phyloP scores from a whole-genome alignment of 2,329 filamentous ascomycete genomes.

The Fusarium verrucosum region DNA sequence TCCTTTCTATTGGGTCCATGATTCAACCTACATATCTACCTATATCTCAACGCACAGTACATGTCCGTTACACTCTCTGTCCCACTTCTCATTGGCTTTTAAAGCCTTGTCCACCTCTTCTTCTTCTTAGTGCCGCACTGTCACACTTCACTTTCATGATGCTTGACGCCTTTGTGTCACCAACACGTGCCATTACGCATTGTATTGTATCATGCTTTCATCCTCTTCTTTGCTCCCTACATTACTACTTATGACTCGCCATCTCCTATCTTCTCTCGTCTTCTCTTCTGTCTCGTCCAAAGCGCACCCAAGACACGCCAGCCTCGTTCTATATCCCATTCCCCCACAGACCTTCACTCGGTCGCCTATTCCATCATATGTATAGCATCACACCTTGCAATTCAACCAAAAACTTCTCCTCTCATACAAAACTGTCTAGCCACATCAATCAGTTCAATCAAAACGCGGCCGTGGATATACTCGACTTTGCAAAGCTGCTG shows the following conservation, averaged over 20 bases:
- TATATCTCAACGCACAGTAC: not conserved
- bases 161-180: slow-evolving; percentile 13
- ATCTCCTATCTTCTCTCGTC: not conserved
- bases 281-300: not conserved
- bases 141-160: slow-evolving; percentile 11
- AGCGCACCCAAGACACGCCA: not conserved
- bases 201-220: not conserved
- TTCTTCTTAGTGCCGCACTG: not conserved
- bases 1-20: slow-evolving; percentile 18
- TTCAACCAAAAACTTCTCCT: not conserved
- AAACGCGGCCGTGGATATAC: slow-evolving; percentile 6
- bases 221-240: not conserved
- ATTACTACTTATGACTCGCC: slow-evolving; percentile 1
- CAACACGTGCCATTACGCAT: slow-evolving; percentile 7
- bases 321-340: not conserved
- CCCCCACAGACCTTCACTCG: not conserved
- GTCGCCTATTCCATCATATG: slow-evolving; percentile 1
- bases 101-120: not conserved
- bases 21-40: not conserved
- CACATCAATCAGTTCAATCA: slow-evolving; percentile 3
- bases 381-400: slow-evolving; percentile 9
- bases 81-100: slow-evolving; percentile 8
- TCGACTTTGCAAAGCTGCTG: slow-evolving; percentile 17
- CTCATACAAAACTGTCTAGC: slow-evolving; percentile 16
- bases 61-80: not conserved